A percentile compares a stretch with the other conserved stretches of the same genome.
Evolutionary conservation across 768 basidiomycete genomes (phyloP).

Genomic region (Austroboletus festivus): DNA sequence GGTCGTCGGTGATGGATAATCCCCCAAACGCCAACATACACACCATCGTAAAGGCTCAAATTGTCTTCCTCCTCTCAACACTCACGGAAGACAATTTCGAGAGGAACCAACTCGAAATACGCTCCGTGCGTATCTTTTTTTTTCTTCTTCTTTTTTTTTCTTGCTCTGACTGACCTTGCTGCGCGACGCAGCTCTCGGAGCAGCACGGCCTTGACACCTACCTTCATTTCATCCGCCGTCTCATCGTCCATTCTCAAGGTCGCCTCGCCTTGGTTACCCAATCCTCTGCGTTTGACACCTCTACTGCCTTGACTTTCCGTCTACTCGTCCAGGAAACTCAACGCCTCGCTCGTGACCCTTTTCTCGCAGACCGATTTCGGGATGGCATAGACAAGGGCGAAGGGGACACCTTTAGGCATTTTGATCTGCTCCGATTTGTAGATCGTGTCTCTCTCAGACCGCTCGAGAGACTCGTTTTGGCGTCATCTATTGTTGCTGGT

Average conservation of each 20-base stretch:
- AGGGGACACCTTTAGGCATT: conserved; percentile 77
- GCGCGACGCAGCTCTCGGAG: conserved; percentile 74
- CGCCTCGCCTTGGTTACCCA: conserved; percentile 58
- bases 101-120: conserved; percentile 90
- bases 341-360: conserved; percentile 86
- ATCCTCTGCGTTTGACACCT: conserved; percentile 70
- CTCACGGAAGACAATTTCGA: conserved; percentile 97
- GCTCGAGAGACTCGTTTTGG: conserved; percentile 75
- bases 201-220: conserved; percentile 97
- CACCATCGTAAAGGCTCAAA: conserved; percentile 94
- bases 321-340: conserved; percentile 86
- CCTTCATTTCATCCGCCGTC: conserved; percentile 94
- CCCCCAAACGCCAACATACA: conserved; percentile 82
- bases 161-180: conserved; percentile 11
- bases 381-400: conserved; percentile 88
- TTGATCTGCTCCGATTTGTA: conserved; percentile 79
- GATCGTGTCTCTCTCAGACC: conserved; percentile 80
- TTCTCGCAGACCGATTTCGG: conserved; percentile 85
- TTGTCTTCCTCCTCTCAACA: conserved; percentile 94
- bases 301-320: conserved; percentile 75
- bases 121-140: conserved; percentile 64
- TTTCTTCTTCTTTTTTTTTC: conserved; percentile 5
- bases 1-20: conserved; percentile 83
- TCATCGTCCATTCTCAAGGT: conserved; percentile 83
- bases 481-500: conserved; percentile 67